Evolutionary conservation across 2,329 filamentous ascomycete species (phyloP).

Genomic region (Balansia obtecta): DNA sequence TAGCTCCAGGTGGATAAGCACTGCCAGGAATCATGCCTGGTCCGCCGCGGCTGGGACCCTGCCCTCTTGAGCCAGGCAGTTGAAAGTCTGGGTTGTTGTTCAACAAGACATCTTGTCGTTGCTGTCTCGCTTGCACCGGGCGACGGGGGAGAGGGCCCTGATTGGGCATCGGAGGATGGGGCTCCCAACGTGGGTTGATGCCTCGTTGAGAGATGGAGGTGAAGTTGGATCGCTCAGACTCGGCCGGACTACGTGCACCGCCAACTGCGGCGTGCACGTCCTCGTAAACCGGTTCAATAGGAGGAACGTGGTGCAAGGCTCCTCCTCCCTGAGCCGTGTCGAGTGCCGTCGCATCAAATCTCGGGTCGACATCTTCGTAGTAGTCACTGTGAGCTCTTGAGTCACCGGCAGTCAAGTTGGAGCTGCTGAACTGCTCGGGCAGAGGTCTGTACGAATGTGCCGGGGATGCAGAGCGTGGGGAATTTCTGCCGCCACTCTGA

Average conservation of each 20-base stretch:
- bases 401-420: constrained; percentile 21
- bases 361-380: constrained; percentile 88
- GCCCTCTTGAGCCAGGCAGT: constrained; percentile 38
- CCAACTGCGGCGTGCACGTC: constrained; percentile 40
- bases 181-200: constrained; percentile 79
- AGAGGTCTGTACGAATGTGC: constrained; percentile 21
- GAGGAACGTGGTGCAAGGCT: constrained; percentile 14
- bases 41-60: constrained; percentile 14
- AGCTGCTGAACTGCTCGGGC: constrained; percentile 24
- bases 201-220: constrained; percentile 83
- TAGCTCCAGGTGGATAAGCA: constrained; percentile 31
- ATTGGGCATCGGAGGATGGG: constrained; percentile 31
- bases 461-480: constrained; percentile 34
- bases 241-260: constrained; percentile 56
- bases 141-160: constrained; percentile 29
- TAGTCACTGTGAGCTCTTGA: constrained; percentile 40
- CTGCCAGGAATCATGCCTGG: constrained; percentile 39
- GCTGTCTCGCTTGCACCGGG: constrained; percentile 42
- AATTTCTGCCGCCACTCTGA: constrained; percentile 29
- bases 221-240: constrained; percentile 73
- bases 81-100: constrained; percentile 88
- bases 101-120: constrained; percentile 60
- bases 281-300: constrained; percentile 41
- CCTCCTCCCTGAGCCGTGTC: constrained; percentile 28
- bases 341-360: constrained; percentile 37